Conservation (phyloP, 371 early-diverging fungal species). For the Rhizopus sp. region DNA sequence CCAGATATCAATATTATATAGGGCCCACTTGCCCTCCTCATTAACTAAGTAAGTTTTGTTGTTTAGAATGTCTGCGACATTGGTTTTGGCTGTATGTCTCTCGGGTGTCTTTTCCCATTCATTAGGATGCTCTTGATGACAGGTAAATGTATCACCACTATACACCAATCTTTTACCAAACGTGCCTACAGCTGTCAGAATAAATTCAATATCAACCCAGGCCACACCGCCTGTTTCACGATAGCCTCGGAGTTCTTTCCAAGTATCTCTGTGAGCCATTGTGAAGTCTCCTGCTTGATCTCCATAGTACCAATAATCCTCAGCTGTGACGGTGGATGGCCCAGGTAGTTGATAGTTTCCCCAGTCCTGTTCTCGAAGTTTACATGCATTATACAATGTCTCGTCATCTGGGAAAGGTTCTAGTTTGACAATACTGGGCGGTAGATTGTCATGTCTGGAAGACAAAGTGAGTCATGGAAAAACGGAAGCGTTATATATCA, state of each 20-base stretch:
- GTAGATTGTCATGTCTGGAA: conserved; percentile 38
- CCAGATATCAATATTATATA: conserved; percentile 44
- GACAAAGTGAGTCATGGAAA: background rate
- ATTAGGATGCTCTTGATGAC: conserved; percentile 48
- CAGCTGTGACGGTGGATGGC: conserved; percentile 23
- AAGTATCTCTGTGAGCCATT: conserved; percentile 49
- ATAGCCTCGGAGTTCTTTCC: conserved; percentile 42
- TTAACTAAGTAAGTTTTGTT: conserved; percentile 32
- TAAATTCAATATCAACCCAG: conserved; percentile 53
- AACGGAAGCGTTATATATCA: background rate
- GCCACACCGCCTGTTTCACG: conserved; percentile 47
- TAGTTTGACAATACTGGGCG: conserved; percentile 40
- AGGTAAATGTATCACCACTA: conserved; percentile 34
- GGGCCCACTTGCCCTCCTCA: conserved; percentile 41
- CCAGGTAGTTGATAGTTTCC: conserved; percentile 34
- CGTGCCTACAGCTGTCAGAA: conserved; percentile 40
- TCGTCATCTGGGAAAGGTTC: conserved; percentile 41
- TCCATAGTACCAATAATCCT: conserved; percentile 29
- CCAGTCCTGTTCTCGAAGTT: conserved; percentile 35
- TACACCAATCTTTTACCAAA: conserved; percentile 39
- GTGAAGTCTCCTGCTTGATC: conserved; percentile 54
- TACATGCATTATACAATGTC: conserved; percentile 38
- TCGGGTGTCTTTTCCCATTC: conserved; percentile 42
- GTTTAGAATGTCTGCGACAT: conserved; percentile 20
- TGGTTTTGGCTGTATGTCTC: conserved; percentile 26